phyloP scores from a whole-genome alignment of 371 early-diverging fungal species.

The Chytridiales sp. region DNA sequence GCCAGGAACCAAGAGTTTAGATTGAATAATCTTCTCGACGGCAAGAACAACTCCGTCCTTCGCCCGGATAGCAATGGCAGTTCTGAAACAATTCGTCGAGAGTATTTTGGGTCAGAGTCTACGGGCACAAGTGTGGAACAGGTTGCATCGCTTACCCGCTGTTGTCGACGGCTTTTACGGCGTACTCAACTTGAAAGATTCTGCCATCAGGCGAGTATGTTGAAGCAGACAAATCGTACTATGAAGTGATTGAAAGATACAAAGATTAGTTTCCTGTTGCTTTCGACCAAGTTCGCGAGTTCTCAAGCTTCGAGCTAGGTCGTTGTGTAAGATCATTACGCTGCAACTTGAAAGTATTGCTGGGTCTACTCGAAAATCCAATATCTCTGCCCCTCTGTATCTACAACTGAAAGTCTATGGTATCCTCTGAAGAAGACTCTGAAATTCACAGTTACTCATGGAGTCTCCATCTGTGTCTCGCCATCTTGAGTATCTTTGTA shows the following conservation, averaged over 20 bases:
- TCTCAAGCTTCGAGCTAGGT: not conserved
- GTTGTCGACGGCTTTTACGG: constrained; percentile 96
- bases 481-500: not conserved
- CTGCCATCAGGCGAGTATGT: constrained; percentile 99
- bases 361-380: not conserved
- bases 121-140: not conserved
- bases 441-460: not conserved
- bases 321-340: not conserved
- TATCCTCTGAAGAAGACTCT: not conserved
- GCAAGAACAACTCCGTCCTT: constrained; percentile 96
- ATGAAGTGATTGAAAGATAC: not conserved
- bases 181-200: constrained; percentile 98
- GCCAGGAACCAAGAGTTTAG: constrained; percentile 89
- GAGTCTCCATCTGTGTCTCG: too few relatives aligned
- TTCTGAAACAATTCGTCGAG: constrained; percentile 53
- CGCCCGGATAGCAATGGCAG: constrained; percentile 89
- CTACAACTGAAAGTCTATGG: not conserved
- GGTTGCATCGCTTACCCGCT: constrained; percentile 69
- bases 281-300: not conserved
- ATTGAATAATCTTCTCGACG: constrained; percentile 92
- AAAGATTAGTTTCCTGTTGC: not conserved
- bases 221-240: constrained; percentile 93
- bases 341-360: not conserved
- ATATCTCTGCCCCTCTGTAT: not conserved
- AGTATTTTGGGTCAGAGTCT: not conserved